These are phyloP conservation scores for Dactylellina drechsleri DNA, from an alignment of 2,329 filamentous ascomycete genomes.

Conservation along the genomic window DNA sequence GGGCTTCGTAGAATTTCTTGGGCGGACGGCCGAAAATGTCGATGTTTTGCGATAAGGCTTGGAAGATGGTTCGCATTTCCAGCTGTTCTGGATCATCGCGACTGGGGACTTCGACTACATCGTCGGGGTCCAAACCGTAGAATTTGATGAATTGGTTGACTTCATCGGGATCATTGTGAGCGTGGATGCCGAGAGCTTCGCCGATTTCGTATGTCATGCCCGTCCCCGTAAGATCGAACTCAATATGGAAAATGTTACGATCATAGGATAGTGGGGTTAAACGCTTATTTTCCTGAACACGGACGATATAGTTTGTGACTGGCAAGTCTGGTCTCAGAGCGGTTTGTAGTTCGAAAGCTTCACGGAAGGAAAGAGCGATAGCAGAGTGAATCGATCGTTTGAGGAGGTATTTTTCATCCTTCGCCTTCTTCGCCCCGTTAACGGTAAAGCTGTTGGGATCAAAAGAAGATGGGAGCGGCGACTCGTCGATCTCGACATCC, in stretches of 20 bases:
- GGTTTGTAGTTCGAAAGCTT: constrained; percentile 81
- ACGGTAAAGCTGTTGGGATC: constrained; percentile 82
- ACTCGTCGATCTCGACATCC: constrained; percentile 66
- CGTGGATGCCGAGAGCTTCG: constrained; percentile 94
- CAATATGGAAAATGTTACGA: constrained; percentile 99
- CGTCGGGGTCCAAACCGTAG: constrained; percentile 84
- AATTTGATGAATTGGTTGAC: constrained; percentile 87
- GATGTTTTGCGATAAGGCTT: constrained; percentile 88
- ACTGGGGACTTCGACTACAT: constrained; percentile 89
- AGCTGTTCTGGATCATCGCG: constrained; percentile 78
- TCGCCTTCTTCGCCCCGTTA: constrained; percentile 77
- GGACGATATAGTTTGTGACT: constrained; percentile 85
- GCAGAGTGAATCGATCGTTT: constrained; percentile 84
- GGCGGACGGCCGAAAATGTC: constrained; percentile 97
- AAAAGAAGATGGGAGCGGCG: constrained; percentile 71
- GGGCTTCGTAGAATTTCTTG: constrained; percentile 95
- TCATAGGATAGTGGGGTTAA: constrained; percentile 89
- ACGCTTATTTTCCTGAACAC: constrained; percentile 93
- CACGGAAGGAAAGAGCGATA: constrained; percentile 91
- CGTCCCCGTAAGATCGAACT: constrained; percentile 92
- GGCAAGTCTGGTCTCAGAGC: constrained; percentile 84
- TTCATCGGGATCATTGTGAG: constrained; percentile 84
- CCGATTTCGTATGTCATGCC: constrained; percentile 96
- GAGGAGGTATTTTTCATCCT: constrained; percentile 73
- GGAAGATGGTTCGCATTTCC: constrained; percentile 91